phyloP scores from a whole-genome alignment of 495 filamentous ascomycete species.

The Arthonia radiata region DNA sequence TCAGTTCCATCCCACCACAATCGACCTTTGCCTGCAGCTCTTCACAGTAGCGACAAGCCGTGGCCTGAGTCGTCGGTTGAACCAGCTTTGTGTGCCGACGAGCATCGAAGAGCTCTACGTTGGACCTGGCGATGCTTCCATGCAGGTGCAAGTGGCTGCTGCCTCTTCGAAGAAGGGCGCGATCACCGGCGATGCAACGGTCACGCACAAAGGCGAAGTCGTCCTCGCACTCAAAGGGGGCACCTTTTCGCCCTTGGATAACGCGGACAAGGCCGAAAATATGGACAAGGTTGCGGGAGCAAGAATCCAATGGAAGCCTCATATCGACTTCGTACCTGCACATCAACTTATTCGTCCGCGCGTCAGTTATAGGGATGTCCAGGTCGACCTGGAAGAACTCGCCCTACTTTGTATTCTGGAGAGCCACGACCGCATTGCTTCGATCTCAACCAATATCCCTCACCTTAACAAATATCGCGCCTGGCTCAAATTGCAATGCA shows the following conservation, averaged over 20 bases:
- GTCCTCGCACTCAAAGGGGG: constrained; percentile 6
- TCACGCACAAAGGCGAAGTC: constrained; percentile 6
- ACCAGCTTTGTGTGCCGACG: constrained; percentile 11
- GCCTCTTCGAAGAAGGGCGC: constrained; percentile 4
- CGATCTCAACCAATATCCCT: constrained; percentile 7
- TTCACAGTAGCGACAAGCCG: constrained; percentile 11
- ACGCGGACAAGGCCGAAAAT: constrained; percentile 4
- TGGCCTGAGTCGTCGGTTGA: constrained; percentile 11
- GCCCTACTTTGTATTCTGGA: constrained; percentile 14
- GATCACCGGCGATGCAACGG: constrained; percentile 5
- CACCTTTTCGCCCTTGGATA: constrained; percentile 9
- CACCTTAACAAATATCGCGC: constrained; percentile 11
- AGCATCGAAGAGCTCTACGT: constrained; percentile 17
- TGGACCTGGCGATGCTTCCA: constrained; percentile 6
- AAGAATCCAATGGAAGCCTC: constrained; percentile 12
- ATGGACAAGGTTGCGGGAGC: constrained; percentile 12
- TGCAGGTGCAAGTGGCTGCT: constrained; percentile 2
- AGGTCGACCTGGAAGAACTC: constrained; percentile 7
- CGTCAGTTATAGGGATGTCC: constrained; percentile 2
- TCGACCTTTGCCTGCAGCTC: constrained; percentile 20
- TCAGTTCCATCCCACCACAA: constrained; percentile 17
- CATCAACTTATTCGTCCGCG: constrained; percentile 5
- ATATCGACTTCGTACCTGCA: constrained; percentile 14
- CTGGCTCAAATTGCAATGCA: constrained; percentile 11
- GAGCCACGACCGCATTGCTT: constrained; percentile 5